phyloP scores from a whole-genome alignment of 2,329 filamentous ascomycete species.

The Thielaviopsis ethacetica region DNA sequence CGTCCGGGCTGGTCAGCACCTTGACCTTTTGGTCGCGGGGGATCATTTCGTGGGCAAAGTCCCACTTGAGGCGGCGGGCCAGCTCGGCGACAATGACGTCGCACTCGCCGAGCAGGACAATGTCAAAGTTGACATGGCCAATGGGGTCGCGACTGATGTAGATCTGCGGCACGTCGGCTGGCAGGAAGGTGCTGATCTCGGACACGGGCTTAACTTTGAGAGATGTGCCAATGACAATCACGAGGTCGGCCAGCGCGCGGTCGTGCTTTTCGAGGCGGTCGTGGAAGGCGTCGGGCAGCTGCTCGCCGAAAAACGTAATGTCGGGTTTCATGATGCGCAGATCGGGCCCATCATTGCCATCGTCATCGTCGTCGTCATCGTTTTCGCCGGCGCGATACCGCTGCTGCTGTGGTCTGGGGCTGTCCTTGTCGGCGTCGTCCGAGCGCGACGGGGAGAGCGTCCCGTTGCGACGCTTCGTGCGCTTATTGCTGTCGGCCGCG shows the following conservation, averaged over 20 bases:
- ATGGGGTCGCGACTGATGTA: conserved; percentile 79
- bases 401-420: conserved; percentile 17
- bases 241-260: conserved; percentile 63
- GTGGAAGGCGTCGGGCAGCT: conserved; percentile 70
- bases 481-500: conserved; percentile 14
- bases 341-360: conserved; percentile 35
- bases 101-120: conserved; percentile 89
- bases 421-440: background rate
- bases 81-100: conserved; percentile 81
- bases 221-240: conserved; percentile 90
- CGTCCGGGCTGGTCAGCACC: conserved; percentile 29
- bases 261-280: conserved; percentile 68
- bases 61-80: conserved; percentile 67
- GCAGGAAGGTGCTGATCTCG: conserved; percentile 71
- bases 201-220: conserved; percentile 92
- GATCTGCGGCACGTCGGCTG: conserved; percentile 69
- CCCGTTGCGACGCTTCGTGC: conserved; percentile 11
- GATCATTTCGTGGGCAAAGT: conserved; percentile 68
- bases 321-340: conserved; percentile 88
- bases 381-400: conserved; percentile 20
- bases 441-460: background rate
- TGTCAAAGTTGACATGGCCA: conserved; percentile 83
- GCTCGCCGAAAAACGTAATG: conserved; percentile 95
- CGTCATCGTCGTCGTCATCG: conserved; percentile 16
- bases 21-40: conserved; percentile 46